Conservation (phyloP, 768 basidiomycete species). For the Suillus clintonianus region DNA sequence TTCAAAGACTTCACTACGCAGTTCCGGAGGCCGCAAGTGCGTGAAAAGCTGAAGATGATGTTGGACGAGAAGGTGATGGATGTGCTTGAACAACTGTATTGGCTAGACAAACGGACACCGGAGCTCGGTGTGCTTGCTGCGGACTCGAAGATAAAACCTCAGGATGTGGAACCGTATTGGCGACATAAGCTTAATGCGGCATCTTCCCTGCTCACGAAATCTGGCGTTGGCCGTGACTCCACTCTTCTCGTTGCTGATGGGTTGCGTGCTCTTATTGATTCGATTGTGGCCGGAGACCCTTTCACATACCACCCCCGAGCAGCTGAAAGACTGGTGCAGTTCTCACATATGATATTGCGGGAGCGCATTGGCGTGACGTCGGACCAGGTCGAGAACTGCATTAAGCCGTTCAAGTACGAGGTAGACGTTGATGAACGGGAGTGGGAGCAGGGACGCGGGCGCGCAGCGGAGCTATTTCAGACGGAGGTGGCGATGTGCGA, state of each 20-base stretch:
- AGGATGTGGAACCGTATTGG: slow-evolving; percentile 90
- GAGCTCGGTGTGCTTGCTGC: slow-evolving; percentile 74
- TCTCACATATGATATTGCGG: slow-evolving; percentile 89
- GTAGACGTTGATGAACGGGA: slow-evolving; percentile 92
- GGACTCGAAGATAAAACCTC: slow-evolving; percentile 68
- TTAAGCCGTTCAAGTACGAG: slow-evolving; percentile 99
- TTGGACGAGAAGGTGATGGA: slow-evolving; percentile 97
- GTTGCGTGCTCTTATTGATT: slow-evolving; percentile 84
- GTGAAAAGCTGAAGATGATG: slow-evolving; percentile 87
- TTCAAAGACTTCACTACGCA: slow-evolving; percentile 85
- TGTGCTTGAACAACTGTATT: slow-evolving; percentile 95
- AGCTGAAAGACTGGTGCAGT: slow-evolving; percentile 86
- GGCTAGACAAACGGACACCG: slow-evolving; percentile 84
- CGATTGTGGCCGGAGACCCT: slow-evolving; percentile 86
- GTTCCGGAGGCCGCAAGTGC: slow-evolving; percentile 88
- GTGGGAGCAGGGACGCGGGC: slow-evolving; percentile 84
- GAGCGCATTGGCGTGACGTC: slow-evolving; percentile 94
- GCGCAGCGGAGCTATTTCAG: slow-evolving; percentile 78
- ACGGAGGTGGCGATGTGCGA: slow-evolving; percentile 86
- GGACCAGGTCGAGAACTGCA: slow-evolving; percentile 99
- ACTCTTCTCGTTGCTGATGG: slow-evolving; percentile 95
- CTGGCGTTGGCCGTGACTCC: slow-evolving; percentile 91
- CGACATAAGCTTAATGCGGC: slow-evolving; percentile 95
- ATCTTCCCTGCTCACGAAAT: slow-evolving; percentile 90
- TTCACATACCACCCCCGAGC: slow-evolving; percentile 90